phyloP scores from a whole-genome alignment of 331 rosid genomes.

The Acacia pycnantha region DNA sequence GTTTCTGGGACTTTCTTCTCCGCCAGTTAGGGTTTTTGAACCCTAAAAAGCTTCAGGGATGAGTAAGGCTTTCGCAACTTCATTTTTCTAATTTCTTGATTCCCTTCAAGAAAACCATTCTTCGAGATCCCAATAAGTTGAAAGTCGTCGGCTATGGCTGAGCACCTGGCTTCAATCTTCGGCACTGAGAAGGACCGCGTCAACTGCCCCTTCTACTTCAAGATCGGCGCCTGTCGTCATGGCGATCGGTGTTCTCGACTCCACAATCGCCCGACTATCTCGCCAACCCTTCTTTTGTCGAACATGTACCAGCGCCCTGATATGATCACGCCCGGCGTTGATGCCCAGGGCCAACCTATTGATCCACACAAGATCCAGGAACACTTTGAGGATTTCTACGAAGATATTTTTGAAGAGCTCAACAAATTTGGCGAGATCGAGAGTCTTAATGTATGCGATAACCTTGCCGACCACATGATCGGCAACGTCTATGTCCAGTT shows the following conservation, averaged over 20 bases:
- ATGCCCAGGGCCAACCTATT: conserved; percentile 31
- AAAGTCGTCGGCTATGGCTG: conserved; percentile 35
- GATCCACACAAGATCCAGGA: conserved; percentile 44
- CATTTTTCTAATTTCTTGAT: background rate
- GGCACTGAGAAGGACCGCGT: conserved; percentile 55
- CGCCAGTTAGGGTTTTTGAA: background rate
- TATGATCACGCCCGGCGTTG: conserved; percentile 49
- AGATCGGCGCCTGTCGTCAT: conserved; percentile 49
- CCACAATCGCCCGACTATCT: conserved; percentile 38
- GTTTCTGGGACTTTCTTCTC: background rate
- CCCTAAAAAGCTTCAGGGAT: background rate
- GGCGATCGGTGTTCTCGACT: conserved; percentile 49
- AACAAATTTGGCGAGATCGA: conserved; percentile 71
- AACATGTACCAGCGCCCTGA: conserved; percentile 54
- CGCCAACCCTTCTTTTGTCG: conserved; percentile 38
- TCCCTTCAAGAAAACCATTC: background rate
- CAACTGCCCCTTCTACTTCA: conserved; percentile 50
- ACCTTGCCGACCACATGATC: conserved; percentile 85
- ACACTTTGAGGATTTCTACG: conserved; percentile 59
- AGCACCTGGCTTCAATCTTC: conserved; percentile 48
- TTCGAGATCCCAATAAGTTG: background rate
- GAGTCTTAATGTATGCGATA: conserved; percentile 70
- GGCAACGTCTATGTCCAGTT: conserved; percentile 83
- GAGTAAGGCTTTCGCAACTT: background rate
- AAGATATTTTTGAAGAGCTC: conserved; percentile 67